Evolutionary conservation across 331 rosid species (phyloP), one percentile per base, ranked within the genome.

Genomic region (Pyrus hybrid): DNA sequence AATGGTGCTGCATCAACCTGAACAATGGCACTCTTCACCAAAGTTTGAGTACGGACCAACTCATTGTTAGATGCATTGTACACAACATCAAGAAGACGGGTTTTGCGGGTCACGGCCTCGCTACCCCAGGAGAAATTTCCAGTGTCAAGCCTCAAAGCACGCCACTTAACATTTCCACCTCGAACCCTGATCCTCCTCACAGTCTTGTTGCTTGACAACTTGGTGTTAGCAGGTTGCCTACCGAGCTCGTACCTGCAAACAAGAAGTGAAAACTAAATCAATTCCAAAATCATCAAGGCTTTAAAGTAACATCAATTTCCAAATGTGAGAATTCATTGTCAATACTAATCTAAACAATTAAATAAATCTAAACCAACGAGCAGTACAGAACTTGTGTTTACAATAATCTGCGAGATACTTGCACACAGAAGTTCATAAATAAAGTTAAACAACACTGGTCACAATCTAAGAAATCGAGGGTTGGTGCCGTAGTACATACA

Each of bases 1-100:
- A 82, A 82, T n/a, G 85, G 85, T 22, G 85, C 85, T 9, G 85
- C 85, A 78, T 82, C 85, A 64, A 82, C 85, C 70, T 82, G 85
- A 58, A 82, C 70, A 29, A 82, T 82, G 69, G 85, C 85, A 58
- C 77, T 7, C 74, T 82, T 82, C 74, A 82, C 85, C 77, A 82
- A 71, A 22, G 85, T 82, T 37, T 82, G 82, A 25, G 85, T 82
- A 20, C 85, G 85, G 53, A 82, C 85, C 35, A 82, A 66, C 77
- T 82, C 85, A 47, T 82, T 82, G 82, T 82, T 82, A 20, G 82
- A 82, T 56, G 85, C 80, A 54, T 82, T 82, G 57, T 82, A 82
- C 56, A 78, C 85, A n/a, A 82, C 85, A 63, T 82, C 85, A 18
- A 82, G 77, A 26, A 82, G 54, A 62, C 82, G 85, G 29, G 82